Conservation (phyloP, 192 early-diverging fungal genomes). For the Anaeromyces robustus region DNA sequence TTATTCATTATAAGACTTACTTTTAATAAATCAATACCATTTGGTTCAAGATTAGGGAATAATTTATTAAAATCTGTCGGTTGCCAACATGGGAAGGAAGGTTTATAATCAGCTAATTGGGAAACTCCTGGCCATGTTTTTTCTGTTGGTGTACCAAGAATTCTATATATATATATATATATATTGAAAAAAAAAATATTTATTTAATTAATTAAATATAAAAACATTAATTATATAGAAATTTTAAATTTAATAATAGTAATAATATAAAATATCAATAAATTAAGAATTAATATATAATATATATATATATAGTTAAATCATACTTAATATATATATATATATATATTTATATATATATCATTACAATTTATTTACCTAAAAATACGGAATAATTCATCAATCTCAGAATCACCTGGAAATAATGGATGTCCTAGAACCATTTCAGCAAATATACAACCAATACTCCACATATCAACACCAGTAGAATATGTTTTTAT, state of each 20-base stretch:
- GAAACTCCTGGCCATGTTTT: conserved; percentile 59
- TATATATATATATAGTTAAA: no score
- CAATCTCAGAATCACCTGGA: conserved; percentile 79
- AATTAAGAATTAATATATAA: no score
- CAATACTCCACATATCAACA: conserved; percentile 96
- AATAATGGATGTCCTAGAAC: conserved; percentile 60
- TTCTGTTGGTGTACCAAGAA: conserved; percentile 69
- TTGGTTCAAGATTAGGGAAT: conserved; percentile 32
- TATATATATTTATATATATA: background rate
- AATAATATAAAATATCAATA: no score
- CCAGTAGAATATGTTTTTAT: conserved; percentile 75
- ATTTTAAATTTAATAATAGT: no score
- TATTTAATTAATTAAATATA: no score
- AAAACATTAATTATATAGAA: no score
- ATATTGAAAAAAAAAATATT: background rate
- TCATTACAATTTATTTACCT: conserved; percentile 6
- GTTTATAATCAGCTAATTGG: conserved; percentile 67
- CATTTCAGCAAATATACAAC: conserved; percentile 97
- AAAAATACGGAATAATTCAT: conserved; percentile 89
- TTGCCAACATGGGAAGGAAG: conserved; percentile 58
- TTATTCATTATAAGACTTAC: conserved; percentile 4
- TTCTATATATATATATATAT: background rate
- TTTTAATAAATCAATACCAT: conserved; percentile 56
- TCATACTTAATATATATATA: no score
- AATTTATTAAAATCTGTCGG: conserved; percentile 22